Evolutionary conservation across 164 flowering plant genomes (phyloP).

Genomic region (Vitis rupestris): DNA sequence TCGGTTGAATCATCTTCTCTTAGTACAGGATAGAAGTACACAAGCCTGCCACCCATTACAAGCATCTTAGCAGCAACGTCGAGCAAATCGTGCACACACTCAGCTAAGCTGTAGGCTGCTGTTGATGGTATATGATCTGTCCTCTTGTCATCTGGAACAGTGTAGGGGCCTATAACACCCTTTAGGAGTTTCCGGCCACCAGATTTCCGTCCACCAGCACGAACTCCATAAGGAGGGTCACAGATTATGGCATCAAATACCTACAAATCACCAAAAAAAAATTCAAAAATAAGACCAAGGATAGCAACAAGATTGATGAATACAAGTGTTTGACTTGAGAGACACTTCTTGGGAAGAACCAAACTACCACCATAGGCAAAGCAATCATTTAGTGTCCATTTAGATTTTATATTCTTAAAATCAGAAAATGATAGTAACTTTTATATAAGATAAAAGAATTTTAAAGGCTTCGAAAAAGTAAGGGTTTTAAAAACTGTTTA

Average conservation of each 20-base stretch:
- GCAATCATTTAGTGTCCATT: too few species aligned
- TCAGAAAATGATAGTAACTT: too few species aligned
- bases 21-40: constrained; percentile 83
- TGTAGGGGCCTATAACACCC: constrained; percentile 70
- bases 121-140: constrained; percentile 93
- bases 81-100: constrained; percentile 91
- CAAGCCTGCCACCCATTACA: constrained; percentile 87
- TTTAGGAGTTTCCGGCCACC: constrained; percentile 90
- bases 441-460: too few species aligned
- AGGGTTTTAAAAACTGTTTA: too few species aligned
- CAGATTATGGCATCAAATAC: constrained; percentile 93
- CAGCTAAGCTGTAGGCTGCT: constrained; percentile 84
- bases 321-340: background rate
- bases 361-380: too few species aligned
- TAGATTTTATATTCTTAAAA: too few species aligned
- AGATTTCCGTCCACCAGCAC: constrained; percentile 98
- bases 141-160: constrained; percentile 89
- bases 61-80: constrained; percentile 89
- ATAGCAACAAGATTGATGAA: background rate
- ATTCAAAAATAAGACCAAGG: background rate
- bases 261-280: constrained; percentile 27
- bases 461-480: too few species aligned
- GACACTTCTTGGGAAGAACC: background rate
- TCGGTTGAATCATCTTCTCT: constrained; percentile 61
- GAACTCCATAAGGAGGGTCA: constrained; percentile 98